Conservation (phyloP, 2,329 filamentous ascomycete species). For the Hypoxylon sp. region DNA sequence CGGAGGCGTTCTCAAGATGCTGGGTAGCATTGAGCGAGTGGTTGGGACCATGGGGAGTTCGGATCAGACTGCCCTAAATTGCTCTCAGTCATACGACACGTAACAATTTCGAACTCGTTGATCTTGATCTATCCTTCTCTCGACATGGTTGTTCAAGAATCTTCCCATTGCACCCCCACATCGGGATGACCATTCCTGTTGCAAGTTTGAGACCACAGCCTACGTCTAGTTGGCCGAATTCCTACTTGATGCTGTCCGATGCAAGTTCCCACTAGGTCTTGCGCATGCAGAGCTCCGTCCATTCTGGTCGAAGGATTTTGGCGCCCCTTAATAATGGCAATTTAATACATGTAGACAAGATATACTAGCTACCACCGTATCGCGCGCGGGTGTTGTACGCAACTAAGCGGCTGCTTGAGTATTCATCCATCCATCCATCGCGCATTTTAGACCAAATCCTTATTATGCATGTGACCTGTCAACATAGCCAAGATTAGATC, state of each 20-base stretch:
- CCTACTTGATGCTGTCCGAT: slow-evolving; percentile 24
- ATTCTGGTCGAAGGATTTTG: slow-evolving; percentile 13
- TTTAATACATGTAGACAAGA: no score
- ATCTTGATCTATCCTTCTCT: slow-evolving; percentile 27
- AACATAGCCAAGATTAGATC: slow-evolving; percentile 4
- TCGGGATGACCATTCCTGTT: slow-evolving; percentile 34
- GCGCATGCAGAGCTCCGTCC: slow-evolving; percentile 26
- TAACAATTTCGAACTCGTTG: slow-evolving; percentile 22
- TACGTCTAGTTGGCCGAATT: slow-evolving; percentile 23
- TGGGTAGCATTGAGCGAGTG: slow-evolving; percentile 18
- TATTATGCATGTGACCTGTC: slow-evolving; percentile 8
- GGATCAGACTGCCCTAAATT: slow-evolving; percentile 23
- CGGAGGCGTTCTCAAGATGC: slow-evolving; percentile 5
- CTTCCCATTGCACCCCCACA: slow-evolving; percentile 25
- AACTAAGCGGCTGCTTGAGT: background rate
- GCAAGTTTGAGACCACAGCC: slow-evolving; percentile 21
- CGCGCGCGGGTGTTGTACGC: no score
- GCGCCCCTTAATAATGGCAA: slow-evolving; percentile 1
- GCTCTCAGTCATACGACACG: slow-evolving; percentile 12
- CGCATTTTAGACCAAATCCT: no score
- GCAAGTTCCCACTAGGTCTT: slow-evolving; percentile 30
- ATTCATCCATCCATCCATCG: no score
- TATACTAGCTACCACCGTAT: no score
- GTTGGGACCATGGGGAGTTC: slow-evolving; percentile 24
- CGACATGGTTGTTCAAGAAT: no score